Evolutionary conservation across 139 green algal genomes (phyloP).

Genomic region (Yamagishiella unicocca): DNA sequence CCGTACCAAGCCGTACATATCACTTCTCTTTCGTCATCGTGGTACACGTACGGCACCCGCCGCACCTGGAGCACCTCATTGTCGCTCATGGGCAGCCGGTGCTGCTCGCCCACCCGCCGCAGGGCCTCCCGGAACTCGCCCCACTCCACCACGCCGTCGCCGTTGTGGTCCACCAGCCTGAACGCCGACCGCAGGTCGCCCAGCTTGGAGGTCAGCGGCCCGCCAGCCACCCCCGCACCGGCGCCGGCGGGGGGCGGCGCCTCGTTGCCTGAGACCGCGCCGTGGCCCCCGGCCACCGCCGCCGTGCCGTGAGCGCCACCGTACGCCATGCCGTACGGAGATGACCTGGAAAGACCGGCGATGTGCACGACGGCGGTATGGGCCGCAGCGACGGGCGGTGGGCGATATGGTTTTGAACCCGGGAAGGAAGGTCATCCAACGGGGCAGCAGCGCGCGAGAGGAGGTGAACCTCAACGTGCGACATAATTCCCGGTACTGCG

Average conservation of each 20-base stretch:
- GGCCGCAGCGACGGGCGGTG: too few species aligned
- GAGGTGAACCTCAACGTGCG: too few species aligned
- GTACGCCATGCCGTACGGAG: slow-evolving; percentile 17
- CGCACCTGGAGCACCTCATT: neutral
- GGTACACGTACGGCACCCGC: neutral
- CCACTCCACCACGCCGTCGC: slow-evolving; percentile 37
- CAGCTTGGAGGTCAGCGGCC: neutral
- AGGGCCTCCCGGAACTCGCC: slow-evolving; percentile 16
- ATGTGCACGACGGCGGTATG: too few species aligned
- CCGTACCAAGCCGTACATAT: too few species aligned
- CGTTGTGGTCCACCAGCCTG: neutral
- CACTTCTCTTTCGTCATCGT: neutral
- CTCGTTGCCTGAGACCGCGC: too few species aligned
- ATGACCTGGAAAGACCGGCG: too few species aligned
- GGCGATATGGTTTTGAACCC: too few species aligned
- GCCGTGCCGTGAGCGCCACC: neutral
- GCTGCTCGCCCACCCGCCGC: neutral
- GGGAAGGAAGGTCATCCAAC: too few species aligned
- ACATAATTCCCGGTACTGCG: too few species aligned
- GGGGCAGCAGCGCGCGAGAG: too few species aligned
- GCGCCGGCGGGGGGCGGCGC: neutral
- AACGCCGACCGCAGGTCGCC: slow-evolving; percentile 6
- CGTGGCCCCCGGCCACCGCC: neutral
- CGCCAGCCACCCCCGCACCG: neutral
- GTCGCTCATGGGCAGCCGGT: slow-evolving; percentile 7